Conservation (phyloP, 495 filamentous ascomycete species). For the Penicillium goetzii region DNA sequence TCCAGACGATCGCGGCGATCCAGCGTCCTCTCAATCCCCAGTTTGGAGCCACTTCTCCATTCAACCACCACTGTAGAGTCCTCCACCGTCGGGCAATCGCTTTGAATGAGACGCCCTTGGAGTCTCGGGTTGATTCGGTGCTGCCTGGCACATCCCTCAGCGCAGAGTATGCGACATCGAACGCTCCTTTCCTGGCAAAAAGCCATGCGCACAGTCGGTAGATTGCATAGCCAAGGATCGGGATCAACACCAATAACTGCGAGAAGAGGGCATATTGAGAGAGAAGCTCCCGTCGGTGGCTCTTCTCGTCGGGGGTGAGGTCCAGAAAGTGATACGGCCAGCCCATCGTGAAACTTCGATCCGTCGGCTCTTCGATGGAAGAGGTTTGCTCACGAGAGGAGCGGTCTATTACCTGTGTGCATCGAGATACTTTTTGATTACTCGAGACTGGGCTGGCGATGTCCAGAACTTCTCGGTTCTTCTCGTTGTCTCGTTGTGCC, state of each 20-base stretch:
- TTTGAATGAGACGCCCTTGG: neutral
- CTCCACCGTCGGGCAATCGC: constrained; percentile 1
- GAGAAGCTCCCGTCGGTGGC: constrained; percentile 4
- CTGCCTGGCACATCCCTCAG: neutral
- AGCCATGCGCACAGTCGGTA: neutral
- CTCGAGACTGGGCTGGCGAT: neutral
- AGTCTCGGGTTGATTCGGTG: neutral
- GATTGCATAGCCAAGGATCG: neutral
- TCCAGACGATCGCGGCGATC: constrained; percentile 12
- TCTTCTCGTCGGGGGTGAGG: constrained; percentile 9
- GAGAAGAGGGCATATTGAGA: constrained; percentile 1
- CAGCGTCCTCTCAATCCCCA: constrained; percentile 14
- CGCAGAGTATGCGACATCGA: neutral
- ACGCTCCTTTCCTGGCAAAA: neutral
- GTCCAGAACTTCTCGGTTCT: neutral
- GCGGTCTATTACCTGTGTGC: neutral
- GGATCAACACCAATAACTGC: constrained; percentile 1
- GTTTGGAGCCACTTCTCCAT: constrained; percentile 11
- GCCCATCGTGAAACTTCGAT: neutral
- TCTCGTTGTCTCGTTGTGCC: no score
- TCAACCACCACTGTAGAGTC: constrained; percentile 8
- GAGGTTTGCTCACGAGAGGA: neutral
- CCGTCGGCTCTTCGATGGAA: no score
- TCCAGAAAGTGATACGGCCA: constrained; percentile 13
- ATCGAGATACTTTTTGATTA: neutral